Base-by-base conservation (phyloP, 441 rosid genomes). In the Geranium incanum region DNA sequence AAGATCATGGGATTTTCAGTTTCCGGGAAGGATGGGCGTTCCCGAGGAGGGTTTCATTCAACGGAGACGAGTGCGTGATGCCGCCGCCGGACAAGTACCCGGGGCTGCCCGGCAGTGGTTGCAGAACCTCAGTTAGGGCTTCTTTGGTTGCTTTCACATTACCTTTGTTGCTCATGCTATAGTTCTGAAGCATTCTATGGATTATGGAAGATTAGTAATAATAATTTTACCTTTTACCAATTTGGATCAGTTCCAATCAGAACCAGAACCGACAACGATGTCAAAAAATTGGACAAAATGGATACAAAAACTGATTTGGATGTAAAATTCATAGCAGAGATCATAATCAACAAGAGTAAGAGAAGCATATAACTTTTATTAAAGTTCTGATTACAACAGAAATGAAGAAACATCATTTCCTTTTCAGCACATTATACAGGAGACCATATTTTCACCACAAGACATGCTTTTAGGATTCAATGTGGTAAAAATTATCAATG, bases 41-140 rank as follows among this genome's bases (percentile, higher is more conserved):
- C 15, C 98, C 98, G 0, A 78, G 92, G 74, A 88, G 89, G 68
- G 83, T 91, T 68, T 71, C 82, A 33, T 94, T 91, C 65, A 85
- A 91, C 72, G 98, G 98, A 0, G 95, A 91, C 77, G 92, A 89
- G 68, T 94, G 98, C 72, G 96, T 88, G 1, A 89, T 94, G 97
- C 97, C 98, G 6, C 83, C 80, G 37, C 95, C 95, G 0, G 96
- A 87, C 75, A 81, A 83, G 13, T 94, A 82, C 66, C 97, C 98
- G 0, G 79, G 76, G 65, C 83, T 93, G 5, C 98, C 98, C 2
- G 87, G 75, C 12, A 38, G 48, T 67, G 52, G 48, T 9, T 3
- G 21, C 28, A 36, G 69, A 39, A 5, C 6, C 15, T 12, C 55
- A 37, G 60, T 15, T n/a, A 55, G 60, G 21, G 19, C 55, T 62